These are phyloP conservation scores for Thalassiosira hispida DNA, from an alignment of 352 stramenopile species.

Conservation along the genomic window DNA sequence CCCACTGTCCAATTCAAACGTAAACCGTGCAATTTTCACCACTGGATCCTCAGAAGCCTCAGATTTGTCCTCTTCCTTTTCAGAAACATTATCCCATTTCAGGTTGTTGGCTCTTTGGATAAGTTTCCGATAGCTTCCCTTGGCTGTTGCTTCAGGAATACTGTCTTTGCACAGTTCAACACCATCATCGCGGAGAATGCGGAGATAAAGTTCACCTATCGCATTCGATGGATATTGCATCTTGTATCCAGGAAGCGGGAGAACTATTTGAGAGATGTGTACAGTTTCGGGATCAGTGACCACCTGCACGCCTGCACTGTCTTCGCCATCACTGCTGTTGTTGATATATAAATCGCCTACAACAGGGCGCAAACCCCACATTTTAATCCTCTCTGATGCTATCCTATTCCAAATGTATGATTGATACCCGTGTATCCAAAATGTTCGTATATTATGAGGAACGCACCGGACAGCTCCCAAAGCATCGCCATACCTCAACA, in stretches of 20 bases:
- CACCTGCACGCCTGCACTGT: slow-evolving; percentile 44
- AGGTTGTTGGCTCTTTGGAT: slow-evolving; percentile 47
- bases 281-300: slow-evolving; percentile 46
- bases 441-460: slow-evolving; percentile 60
- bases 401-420: slow-evolving; percentile 76
- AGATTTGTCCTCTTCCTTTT: slow-evolving; percentile 10
- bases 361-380: slow-evolving; percentile 52
- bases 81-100: slow-evolving; percentile 35
- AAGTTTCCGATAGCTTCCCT: slow-evolving; percentile 75
- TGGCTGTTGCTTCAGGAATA: slow-evolving; percentile 62
- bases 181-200: slow-evolving; percentile 58
- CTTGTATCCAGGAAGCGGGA: slow-evolving; percentile 74
- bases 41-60: slow-evolving; percentile 26
- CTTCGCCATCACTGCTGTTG: background rate
- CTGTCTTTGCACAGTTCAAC: slow-evolving; percentile 58
- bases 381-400: slow-evolving; percentile 64
- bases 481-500: slow-evolving; percentile 69
- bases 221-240: slow-evolving; percentile 75
- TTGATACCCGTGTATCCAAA: slow-evolving; percentile 79
- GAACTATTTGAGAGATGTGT: slow-evolving; percentile 66
- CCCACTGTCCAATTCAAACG: slow-evolving; percentile 75
- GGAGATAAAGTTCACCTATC: slow-evolving; percentile 62
- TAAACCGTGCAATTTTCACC: slow-evolving; percentile 42
- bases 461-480: slow-evolving; percentile 75
- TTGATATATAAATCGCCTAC: slow-evolving; percentile 71